Evolutionary conservation across 108 stramenopile genomes (phyloP).

Genomic region (Heterococcus sp.): DNA sequence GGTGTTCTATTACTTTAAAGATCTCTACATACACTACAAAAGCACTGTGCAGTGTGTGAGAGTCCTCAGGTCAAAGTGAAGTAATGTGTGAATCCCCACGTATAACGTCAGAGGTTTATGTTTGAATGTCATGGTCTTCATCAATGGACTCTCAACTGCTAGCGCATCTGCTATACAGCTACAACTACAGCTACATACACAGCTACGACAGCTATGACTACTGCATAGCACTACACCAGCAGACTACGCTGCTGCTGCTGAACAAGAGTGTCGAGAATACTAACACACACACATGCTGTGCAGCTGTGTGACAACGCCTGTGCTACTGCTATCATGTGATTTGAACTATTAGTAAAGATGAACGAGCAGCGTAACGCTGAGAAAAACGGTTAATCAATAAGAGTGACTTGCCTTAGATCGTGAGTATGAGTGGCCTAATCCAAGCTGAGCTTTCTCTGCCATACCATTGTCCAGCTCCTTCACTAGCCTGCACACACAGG

Average conservation of each 20-base stretch:
- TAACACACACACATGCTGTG: not conserved
- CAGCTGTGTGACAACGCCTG: not conserved
- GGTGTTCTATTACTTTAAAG: not conserved
- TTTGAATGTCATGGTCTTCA: constrained; percentile 37
- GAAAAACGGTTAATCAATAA: not conserved
- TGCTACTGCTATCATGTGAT: not conserved
- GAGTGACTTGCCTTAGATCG: constrained; percentile 81
- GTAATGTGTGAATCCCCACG: constrained; percentile 34
- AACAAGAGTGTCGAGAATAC: not conserved
- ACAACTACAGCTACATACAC: no score
- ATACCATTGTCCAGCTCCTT: constrained; percentile 86
- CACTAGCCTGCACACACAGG: constrained; percentile 64
- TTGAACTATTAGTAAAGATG: not conserved
- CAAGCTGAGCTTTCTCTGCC: constrained; percentile 92
- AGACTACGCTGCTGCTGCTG: not conserved
- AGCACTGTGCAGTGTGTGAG: not conserved
- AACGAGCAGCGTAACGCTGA: not conserved
- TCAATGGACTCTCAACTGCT: no score
- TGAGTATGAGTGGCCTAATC: constrained; percentile 96
- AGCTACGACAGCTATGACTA: not conserved
- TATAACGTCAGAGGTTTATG: constrained; percentile 28
- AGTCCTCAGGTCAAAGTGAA: constrained; percentile 63
- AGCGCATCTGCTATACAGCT: no score
- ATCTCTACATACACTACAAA: not conserved
- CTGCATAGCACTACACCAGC: not conserved